Evolutionary conservation across 2,329 filamentous ascomycete species (phyloP).

Genomic region (Scedosporium dehoogii): DNA sequence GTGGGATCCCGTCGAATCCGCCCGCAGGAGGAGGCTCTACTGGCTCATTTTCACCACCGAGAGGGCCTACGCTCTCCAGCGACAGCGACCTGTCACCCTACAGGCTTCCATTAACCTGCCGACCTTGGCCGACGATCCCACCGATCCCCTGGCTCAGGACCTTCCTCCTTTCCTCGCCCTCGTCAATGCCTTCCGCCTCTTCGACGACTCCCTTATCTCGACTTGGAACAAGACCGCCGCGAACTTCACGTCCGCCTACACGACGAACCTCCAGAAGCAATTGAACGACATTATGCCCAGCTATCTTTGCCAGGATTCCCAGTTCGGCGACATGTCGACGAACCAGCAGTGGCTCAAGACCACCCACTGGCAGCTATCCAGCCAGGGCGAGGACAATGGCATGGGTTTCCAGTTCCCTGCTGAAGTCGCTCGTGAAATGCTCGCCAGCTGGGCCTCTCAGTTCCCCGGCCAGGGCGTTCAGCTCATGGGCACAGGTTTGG

Average conservation of each 20-base stretch:
- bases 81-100: conserved; percentile 59
- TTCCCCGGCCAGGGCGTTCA: conserved; percentile 67
- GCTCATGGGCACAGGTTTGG: conserved; percentile 62
- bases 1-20: conserved; percentile 48
- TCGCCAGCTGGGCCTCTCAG: conserved; percentile 56
- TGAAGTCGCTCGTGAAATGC: conserved; percentile 51
- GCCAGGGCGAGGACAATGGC: conserved; percentile 30
- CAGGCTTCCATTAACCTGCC: conserved; percentile 60
- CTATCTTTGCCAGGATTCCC: conserved; percentile 42
- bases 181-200: conserved; percentile 53
- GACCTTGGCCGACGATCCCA: conserved; percentile 49
- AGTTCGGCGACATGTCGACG: conserved; percentile 42
- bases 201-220: conserved; percentile 54
- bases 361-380: conserved; percentile 48
- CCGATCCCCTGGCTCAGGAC: conserved; percentile 41
- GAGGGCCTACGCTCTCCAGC: conserved; percentile 61
- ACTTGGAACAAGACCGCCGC: conserved; percentile 57
- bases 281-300: conserved; percentile 43
- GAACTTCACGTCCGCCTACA: conserved; percentile 46
- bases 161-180: conserved; percentile 49
- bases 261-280: conserved; percentile 52
- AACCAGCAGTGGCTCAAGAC: conserved; percentile 59
- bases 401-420: conserved; percentile 56
- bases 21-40: conserved; percentile 56
- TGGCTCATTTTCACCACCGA: conserved; percentile 67